Base-by-base conservation (phyloP, 2,329 filamentous ascomycete species). In the Waltergamsia citrina region DNA sequence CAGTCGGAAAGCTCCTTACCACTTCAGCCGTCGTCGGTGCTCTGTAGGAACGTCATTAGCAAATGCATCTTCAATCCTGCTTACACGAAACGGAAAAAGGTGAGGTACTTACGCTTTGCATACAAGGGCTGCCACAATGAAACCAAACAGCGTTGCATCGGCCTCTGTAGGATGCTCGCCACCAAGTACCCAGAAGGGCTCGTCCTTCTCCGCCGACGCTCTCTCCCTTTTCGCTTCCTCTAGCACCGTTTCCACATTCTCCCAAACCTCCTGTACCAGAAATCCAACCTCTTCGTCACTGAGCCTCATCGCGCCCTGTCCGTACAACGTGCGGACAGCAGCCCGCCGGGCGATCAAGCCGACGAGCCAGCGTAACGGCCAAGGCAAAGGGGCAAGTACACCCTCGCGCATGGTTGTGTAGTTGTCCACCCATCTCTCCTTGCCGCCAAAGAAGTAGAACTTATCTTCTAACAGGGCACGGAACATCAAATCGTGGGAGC, bases 401-500 rank as follows among this genome's bases (percentile, higher is more conserved):
- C 68, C 53, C 33, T 64, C 62, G 12, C 74, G 67, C 72, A 77
- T 78, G 11, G 54, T 50, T 38, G 71, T 64, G 55, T 71, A 79
- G 47, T 80, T 77, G 36, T 72, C 56, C 3, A 63, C 48, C 75
- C 75, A 81, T 39, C 64, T 59, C 52, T 81, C 75, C 26, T 61
- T 57, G 1, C 41, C 49, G 61, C 68, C 57, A 38, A 67, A 74
- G 41, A 78, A 79, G 44, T 69, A 72, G 11, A 76, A 41, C 48
- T 69, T 75, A 15, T 81, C 74, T 51, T 81, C 75, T 17, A 80
- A 38, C 33, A 81, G 42, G 0, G 71, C 65, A 12, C 65, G 53
- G 2, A 79, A 39, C 1, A 63, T 68, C 7, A 74, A 45, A 48
- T 80, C 74, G 1, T 63, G 51, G 0, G 65, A 62, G 26, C 47